A percentile compares a stretch with the other conserved stretches of the same genome.
These are phyloP conservation scores for Colletotrichum plurivorum DNA, from an alignment of 2,329 filamentous ascomycete species.

Conservation along the genomic window DNA sequence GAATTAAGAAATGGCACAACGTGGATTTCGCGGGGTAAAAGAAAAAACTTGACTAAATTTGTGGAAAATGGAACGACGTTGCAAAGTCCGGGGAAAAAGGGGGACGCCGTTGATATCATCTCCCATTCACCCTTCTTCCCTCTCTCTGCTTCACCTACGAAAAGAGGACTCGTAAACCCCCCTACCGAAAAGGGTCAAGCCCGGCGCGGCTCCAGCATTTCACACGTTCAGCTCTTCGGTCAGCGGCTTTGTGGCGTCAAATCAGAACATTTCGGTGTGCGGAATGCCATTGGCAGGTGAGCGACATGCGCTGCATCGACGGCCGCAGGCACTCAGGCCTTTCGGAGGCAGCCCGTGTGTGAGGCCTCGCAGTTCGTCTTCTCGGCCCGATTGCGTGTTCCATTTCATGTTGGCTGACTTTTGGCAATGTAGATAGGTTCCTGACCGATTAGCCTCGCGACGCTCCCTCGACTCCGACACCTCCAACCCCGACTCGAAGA, in stretches of 20 bases:
- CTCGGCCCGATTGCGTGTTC: too few species aligned
- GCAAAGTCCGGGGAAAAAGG: background rate
- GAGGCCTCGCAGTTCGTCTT: too few species aligned
- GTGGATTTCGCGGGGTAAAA: slow-evolving; percentile 39
- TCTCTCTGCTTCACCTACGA: too few species aligned
- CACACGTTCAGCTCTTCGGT: background rate
- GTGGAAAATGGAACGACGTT: slow-evolving; percentile 9
- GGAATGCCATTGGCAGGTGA: slow-evolving; percentile 17
- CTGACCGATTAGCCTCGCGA: too few species aligned
- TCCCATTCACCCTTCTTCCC: too few species aligned
- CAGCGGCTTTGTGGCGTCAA: slow-evolving; percentile 5
- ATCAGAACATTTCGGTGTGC: background rate
- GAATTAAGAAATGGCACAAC: background rate
- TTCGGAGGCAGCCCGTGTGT: too few species aligned
- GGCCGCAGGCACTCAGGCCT: background rate
- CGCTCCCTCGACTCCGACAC: too few species aligned
- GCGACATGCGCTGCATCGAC: background rate
- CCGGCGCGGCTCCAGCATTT: background rate
- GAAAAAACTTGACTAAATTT: background rate
- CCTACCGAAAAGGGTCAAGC: background rate
- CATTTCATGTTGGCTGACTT: too few species aligned
- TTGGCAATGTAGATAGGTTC: too few species aligned
- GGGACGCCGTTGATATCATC: background rate
- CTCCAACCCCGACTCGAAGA: too few species aligned
- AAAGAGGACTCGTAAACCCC: slow-evolving; percentile 9